Evolutionary conservation across 2,329 filamentous ascomycete species (phyloP).

Genomic region (Malbranchea zuffiana): DNA sequence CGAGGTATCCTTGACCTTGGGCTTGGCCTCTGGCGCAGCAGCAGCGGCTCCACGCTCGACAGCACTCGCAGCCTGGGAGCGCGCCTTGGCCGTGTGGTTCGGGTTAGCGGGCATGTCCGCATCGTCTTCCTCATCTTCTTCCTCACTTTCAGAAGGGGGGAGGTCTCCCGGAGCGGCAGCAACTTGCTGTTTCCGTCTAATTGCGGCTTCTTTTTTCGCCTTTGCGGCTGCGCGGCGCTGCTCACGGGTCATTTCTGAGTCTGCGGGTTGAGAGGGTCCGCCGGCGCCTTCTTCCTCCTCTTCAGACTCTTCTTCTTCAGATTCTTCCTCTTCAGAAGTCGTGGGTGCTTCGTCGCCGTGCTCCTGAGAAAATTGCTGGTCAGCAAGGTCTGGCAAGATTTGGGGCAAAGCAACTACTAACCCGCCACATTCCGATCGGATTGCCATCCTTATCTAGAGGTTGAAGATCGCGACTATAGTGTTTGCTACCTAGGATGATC

Average conservation of each 20-base stretch:
- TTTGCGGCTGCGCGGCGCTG: slow-evolving; percentile 80
- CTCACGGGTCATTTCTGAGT: slow-evolving; percentile 61
- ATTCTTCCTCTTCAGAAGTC: slow-evolving; percentile 45
- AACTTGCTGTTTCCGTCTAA: slow-evolving; percentile 60
- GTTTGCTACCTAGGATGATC: slow-evolving; percentile 63
- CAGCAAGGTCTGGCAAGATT: background rate
- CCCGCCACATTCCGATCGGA: slow-evolving; percentile 76
- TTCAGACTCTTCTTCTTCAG: slow-evolving; percentile 40
- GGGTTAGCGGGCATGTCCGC: slow-evolving; percentile 62
- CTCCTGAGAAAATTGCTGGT: slow-evolving; percentile 21
- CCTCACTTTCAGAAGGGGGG: slow-evolving; percentile 57
- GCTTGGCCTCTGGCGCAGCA: slow-evolving; percentile 39
- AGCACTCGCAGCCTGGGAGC: slow-evolving; percentile 58
- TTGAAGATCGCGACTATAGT: slow-evolving; percentile 84
- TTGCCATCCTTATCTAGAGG: slow-evolving; percentile 84
- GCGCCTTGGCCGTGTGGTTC: slow-evolving; percentile 62
- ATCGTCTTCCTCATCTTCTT: slow-evolving; percentile 32
- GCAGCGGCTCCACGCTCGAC: slow-evolving; percentile 24
- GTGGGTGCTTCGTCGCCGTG: slow-evolving; percentile 26
- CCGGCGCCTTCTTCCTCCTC: slow-evolving; percentile 38
- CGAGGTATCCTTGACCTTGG: slow-evolving; percentile 41
- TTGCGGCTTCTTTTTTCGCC: slow-evolving; percentile 80
- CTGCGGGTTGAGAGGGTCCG: slow-evolving; percentile 37
- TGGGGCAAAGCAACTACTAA: slow-evolving; percentile 19
- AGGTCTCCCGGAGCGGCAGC: slow-evolving; percentile 74